Evolutionary conservation across 148 eudicot species (phyloP).

Genomic region (Amaranthus cruentus): DNA sequence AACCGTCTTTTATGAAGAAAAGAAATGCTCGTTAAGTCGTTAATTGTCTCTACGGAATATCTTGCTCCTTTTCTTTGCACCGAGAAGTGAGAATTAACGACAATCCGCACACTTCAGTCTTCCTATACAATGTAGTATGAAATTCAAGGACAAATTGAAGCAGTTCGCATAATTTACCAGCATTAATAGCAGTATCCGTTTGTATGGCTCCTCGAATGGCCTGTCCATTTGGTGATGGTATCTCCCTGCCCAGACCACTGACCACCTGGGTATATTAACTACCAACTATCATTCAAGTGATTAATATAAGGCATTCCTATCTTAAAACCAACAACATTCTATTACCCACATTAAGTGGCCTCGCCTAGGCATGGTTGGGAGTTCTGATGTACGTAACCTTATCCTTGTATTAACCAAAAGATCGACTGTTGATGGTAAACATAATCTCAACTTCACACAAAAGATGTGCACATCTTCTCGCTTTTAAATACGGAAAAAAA

Average conservation of each 20-base stretch:
- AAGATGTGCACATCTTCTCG: too few relatives aligned
- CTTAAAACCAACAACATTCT: neutral
- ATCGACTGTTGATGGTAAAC: too few relatives aligned
- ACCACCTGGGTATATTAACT: constrained; percentile 53
- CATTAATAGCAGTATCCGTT: constrained; percentile 96
- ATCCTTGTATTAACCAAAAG: too few relatives aligned
- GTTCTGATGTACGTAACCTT: too few relatives aligned
- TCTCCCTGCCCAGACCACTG: constrained; percentile 94
- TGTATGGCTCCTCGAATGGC: constrained; percentile 95
- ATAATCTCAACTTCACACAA: too few relatives aligned
- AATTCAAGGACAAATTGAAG: neutral
- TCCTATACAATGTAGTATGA: neutral
- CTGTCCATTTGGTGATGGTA: constrained; percentile 93
- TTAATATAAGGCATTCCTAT: neutral
- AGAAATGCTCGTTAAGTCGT: neutral
- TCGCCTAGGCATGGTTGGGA: too few relatives aligned
- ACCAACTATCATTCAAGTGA: neutral
- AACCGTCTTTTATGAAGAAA: neutral
- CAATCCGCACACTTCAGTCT: neutral
- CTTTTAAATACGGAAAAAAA: too few relatives aligned
- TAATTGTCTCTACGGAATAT: neutral
- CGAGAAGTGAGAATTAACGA: neutral
- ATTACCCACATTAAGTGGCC: too few relatives aligned
- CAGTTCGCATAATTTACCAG: constrained; percentile 41
- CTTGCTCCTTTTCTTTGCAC: neutral